A percentile compares a stretch with the other conserved stretches of the same genome.
phyloP scores from a whole-genome alignment of 192 early-diverging fungal genomes.

The Coemansia sp. region DNA sequence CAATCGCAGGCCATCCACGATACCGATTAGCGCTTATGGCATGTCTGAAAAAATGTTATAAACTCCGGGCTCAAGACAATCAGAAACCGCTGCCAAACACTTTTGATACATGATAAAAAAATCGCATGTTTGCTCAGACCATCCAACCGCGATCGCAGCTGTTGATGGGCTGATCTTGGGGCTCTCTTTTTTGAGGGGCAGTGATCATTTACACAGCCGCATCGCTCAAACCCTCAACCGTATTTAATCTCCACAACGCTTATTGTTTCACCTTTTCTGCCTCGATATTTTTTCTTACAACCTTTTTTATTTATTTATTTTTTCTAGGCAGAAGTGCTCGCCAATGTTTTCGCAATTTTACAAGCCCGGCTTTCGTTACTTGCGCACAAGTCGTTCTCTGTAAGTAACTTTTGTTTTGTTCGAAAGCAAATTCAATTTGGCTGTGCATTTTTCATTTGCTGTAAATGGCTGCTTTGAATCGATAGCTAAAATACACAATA shows the following conservation, averaged over 20 bases:
- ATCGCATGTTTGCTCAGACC: no score
- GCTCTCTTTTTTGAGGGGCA: no score
- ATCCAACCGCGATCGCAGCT: no score
- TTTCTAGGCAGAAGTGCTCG: background rate
- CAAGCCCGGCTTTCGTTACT: background rate
- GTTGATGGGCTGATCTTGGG: no score
- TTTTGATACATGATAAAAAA: no score
- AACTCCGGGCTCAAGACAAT: no score
- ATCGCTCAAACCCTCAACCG: background rate
- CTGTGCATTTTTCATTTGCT: background rate
- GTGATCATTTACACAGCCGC: no score
- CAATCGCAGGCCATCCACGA: no score
- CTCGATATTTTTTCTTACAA: background rate
- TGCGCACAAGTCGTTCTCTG: slow-evolving; percentile 3
- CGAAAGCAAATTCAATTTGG: background rate
- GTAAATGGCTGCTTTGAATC: background rate
- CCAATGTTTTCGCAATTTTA: slow-evolving; percentile 10
- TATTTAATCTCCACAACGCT: background rate
- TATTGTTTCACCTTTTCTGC: background rate
- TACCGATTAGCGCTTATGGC: no score
- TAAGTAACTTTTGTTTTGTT: background rate
- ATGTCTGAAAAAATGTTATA: no score
- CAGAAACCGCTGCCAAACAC: no score
- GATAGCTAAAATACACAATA: background rate
- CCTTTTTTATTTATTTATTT: slow-evolving; percentile 3